Base-by-base conservation (phyloP, 2,329 filamentous ascomycete species). In the Pyricularia pennisetigena region DNA sequence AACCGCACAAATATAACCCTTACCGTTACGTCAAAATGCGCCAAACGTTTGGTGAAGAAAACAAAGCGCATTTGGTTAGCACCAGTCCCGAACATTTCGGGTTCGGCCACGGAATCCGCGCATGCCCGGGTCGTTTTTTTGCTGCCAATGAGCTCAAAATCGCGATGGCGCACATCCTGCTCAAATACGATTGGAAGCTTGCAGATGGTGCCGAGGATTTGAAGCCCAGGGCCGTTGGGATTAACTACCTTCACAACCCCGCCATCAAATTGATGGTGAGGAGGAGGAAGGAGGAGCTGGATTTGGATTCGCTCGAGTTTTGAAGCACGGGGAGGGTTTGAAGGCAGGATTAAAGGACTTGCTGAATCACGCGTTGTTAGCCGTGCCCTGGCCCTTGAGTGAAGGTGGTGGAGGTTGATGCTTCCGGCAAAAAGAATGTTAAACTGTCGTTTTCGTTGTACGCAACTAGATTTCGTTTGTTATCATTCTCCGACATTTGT, bases 121-220 rank as follows among this genome's bases (percentile, higher is more conserved):
- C 79, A 1, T 81, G 79, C 67, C 78, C 79, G 0, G 79, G 79
- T 0, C 70, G 79, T 0, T 80, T 79, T 71, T 79, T 79, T 70
- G 78, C 78, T 0, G 73, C 72, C 10, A 75, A 75, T 64, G 75
- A 79, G 72, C 74, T 80, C 8, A 79, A 80, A 73, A 67, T 75
- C 6, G 72, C 73, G 20, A 66, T 75, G 49, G 72, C 70, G 23
- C 30, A 70, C 29, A 12, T 69, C 26, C 66, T 70, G 30, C 59
- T 68, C 20, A 63, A 64, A 8, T 70, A 69, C 67, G 69, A 70
- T 62, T 54, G 67, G 28, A 64, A 69, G 59, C 10, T 54, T 26
- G n/a, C 29, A 5, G 30, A 35, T 3, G 65, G 35, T 3, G 5
- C 3, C 4, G 24, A 35, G 4, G n/a, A 49, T n/a, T 49, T 30